Percentiles rank a stretch among this genome's conserved stretches.
Evolutionary conservation across 1,284 basidiomycete genomes (phyloP).

Genomic region (Ustilago cynodontis): DNA sequence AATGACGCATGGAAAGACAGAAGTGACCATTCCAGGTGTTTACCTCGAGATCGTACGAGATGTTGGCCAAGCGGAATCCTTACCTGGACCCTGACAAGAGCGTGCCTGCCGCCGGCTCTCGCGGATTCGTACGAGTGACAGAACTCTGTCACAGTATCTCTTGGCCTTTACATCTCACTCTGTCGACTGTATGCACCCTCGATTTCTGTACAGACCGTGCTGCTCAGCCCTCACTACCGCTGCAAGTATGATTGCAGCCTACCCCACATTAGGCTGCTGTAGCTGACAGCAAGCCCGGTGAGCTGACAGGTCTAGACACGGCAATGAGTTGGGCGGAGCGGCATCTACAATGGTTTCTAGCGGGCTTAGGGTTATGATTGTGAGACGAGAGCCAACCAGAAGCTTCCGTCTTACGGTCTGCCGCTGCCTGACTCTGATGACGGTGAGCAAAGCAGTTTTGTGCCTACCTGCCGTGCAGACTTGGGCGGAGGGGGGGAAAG

Average conservation of each 20-base stretch:
- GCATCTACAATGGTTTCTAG: neutral
- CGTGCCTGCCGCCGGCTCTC: neutral
- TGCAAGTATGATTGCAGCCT: too few relatives aligned
- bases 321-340: too few relatives aligned
- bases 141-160: too few relatives aligned
- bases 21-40: too few relatives aligned
- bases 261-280: too few relatives aligned
- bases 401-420: too few relatives aligned
- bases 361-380: neutral
- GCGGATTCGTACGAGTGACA: neutral
- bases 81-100: neutral
- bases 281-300: neutral
- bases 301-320: neutral
- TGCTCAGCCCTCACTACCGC: too few relatives aligned
- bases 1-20: neutral
- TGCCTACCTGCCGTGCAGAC: neutral
- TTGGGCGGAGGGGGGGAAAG: neutral
- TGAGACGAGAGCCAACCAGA: neutral
- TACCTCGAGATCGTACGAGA: too few relatives aligned
- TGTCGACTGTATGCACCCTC: too few relatives aligned
- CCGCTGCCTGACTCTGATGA: too few relatives aligned
- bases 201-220: too few relatives aligned
- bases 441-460: too few relatives aligned
- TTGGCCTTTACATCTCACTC: neutral
- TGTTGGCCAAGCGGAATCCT: neutral